Base-by-base conservation (phyloP, 495 filamentous ascomycete genomes). In the Tuber brumale region DNA sequence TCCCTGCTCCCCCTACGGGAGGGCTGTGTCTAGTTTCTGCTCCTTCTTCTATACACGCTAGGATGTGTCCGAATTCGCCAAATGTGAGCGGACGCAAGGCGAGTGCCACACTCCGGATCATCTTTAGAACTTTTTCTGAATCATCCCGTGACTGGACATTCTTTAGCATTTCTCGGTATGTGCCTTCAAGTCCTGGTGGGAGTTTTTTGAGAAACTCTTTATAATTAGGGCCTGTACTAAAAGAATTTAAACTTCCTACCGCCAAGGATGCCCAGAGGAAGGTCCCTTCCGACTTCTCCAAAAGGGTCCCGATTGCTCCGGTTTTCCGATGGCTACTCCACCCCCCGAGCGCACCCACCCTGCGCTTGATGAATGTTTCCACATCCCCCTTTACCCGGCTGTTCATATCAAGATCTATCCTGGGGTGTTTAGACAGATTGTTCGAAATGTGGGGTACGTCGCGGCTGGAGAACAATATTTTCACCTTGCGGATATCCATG, bases 1-100 rank as follows among this genome's bases (percentile, higher is more conserved):
- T 1, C 19, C 7, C 1, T 0, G 1, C 9, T 21, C 4, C 46
- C 46, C 21, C 21, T 6, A 0, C 0, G 23, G 6, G 0, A 19
- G 0, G 19, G 6, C 23, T 19, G 23, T 23, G 5, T 19, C 0
- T 1, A 23, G 7, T 2, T 23, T 23, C 23, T 48, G 23, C 1
- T 12, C 3, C 8, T 48, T 48, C 46, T 8, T 48, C 46, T 7
- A 48, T 23, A 9, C 0, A 9, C 23, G 21, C 21, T 19, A 48
- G 46, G 19, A 9, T 48, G 23, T 48, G 6, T 7, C 46, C 46
- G 8, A 48, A 7, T 27, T 57, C 51, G 51, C 8, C 10, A 14
- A 57, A 57, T 27, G 23, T 57, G 51, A 57, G 23, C 23, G 46
- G 46, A 19, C 46, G 46, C 46, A 48, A 48, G 46, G 46, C 19